Conservation (phyloP, 495 filamentous ascomycete genomes). For the Penicillium arizonense region DNA sequence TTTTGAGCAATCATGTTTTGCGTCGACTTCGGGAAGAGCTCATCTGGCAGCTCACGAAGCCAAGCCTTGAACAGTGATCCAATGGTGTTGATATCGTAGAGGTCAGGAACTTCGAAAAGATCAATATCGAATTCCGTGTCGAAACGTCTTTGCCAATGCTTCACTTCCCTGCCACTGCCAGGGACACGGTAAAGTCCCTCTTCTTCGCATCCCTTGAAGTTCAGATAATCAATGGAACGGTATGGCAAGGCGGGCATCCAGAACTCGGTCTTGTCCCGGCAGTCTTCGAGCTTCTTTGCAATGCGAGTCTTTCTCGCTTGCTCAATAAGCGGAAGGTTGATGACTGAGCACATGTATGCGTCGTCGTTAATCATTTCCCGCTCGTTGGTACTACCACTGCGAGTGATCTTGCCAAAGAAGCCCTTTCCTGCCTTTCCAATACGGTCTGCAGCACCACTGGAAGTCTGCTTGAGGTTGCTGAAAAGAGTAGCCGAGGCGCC, state of each 20-base stretch:
- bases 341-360: conserved; percentile 72
- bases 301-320: conserved; percentile 86
- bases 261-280: conserved; percentile 89
- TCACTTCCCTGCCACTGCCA: conserved; percentile 78
- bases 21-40: conserved; percentile 77
- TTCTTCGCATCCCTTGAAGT: conserved; percentile 84
- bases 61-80: conserved; percentile 90
- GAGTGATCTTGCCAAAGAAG: conserved; percentile 70
- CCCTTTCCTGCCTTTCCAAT: conserved; percentile 73
- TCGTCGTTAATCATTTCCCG: conserved; percentile 69
- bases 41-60: conserved; percentile 90
- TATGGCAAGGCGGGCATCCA: conserved; percentile 96
- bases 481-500: conserved; percentile 65
- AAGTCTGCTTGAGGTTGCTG: conserved; percentile 67
- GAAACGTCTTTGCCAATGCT: conserved; percentile 83
- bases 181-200: conserved; percentile 88
- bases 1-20: conserved; percentile 73
- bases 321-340: conserved; percentile 77
- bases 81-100: conserved; percentile 93
- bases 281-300: conserved; percentile 77
- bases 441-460: conserved; percentile 68
- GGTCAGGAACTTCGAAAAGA: conserved; percentile 75
- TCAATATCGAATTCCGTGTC: conserved; percentile 85
- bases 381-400: conserved; percentile 69
- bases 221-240: conserved; percentile 90